Base-by-base conservation (phyloP, 108 stramenopile genomes). In the Licmophora abbreviata region DNA sequence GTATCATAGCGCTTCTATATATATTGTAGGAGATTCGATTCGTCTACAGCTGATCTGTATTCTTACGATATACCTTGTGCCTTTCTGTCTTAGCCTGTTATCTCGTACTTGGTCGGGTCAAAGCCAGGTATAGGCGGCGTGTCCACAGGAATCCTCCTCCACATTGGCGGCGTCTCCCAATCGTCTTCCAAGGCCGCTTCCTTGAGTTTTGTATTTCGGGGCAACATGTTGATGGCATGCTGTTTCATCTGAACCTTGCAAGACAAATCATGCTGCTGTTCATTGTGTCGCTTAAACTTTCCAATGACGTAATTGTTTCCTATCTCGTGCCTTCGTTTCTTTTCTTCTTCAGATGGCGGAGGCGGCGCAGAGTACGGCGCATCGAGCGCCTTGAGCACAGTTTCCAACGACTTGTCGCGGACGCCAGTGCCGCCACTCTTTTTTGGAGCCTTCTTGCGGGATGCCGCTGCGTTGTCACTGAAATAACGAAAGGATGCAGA, bases 241-340 rank as follows among this genome's bases (percentile, higher is more conserved):
- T 49, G 40, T 59, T 92, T 92, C 74, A 92, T 59, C 11, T 61
- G 64, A 30, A 92, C 47, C 47, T 85, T 88, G 47, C 81, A 82
- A 8, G 78, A 62, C 43, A 92, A 44, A 66, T 88, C 85, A 46
- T 92, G 90, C 44, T 88, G 51, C 14, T 58, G 36, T 35, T 69
- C 71, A 54, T 92, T 92, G 57, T 92, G 85, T 47, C 68, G 61
- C 31, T 73, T 36, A 38, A 81, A 85, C 14, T 54, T 64, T 23
- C 90, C 90, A 53, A 92, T 81, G 27, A 81, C 83, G 40, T 88
- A 79, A 54, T 83, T 77, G 26, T 77, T 61, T 40, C 75, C 74
- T 23, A 88, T 61, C 29, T 65, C 7, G 36, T 83, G 71, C 31
- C 85, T 59, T 18, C 74, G 58, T 29, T 59, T 64, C 54, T 59